A percentile compares a stretch with the other conserved stretches of the same genome.
Conservation (phyloP, 75 land plant species). For the Pinus taeda region DNA sequence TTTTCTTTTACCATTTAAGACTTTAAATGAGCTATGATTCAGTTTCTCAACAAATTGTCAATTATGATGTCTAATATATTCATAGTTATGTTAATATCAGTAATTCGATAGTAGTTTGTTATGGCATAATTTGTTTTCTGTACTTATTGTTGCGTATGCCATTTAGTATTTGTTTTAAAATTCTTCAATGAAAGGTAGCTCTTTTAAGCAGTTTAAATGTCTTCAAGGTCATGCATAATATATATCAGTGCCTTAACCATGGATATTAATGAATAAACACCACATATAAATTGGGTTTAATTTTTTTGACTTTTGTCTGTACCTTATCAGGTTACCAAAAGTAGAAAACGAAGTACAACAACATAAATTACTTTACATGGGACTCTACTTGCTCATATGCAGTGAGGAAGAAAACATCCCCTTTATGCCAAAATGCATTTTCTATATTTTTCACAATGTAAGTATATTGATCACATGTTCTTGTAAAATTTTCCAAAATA, state of each 20-base stretch:
- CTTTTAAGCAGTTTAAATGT: no score
- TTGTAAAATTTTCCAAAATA: background rate
- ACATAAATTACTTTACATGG: constrained; percentile 82
- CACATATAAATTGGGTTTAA: background rate
- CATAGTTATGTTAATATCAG: no score
- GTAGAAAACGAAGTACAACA: constrained; percentile 69
- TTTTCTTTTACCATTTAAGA: no score
- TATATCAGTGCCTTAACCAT: no score
- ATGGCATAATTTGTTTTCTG: background rate
- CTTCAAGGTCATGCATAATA: no score
- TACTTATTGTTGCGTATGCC: background rate
- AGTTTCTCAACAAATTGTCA: no score
- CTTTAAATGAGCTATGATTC: no score
- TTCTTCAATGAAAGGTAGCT: background rate
- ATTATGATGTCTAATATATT: no score
- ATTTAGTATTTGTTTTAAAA: background rate
- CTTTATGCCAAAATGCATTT: constrained; percentile 97
- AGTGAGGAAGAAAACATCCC: constrained; percentile 96
- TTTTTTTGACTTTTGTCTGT: background rate
- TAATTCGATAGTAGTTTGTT: background rate
- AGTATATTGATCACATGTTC: constrained; percentile 10
- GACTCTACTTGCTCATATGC: constrained; percentile 91
- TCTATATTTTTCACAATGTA: constrained; percentile 99
- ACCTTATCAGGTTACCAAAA: constrained; percentile 56
- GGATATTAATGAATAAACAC: background rate